Conservation (phyloP, 2,329 filamentous ascomycete genomes). For the Pseudogymnoascus sp. region DNA sequence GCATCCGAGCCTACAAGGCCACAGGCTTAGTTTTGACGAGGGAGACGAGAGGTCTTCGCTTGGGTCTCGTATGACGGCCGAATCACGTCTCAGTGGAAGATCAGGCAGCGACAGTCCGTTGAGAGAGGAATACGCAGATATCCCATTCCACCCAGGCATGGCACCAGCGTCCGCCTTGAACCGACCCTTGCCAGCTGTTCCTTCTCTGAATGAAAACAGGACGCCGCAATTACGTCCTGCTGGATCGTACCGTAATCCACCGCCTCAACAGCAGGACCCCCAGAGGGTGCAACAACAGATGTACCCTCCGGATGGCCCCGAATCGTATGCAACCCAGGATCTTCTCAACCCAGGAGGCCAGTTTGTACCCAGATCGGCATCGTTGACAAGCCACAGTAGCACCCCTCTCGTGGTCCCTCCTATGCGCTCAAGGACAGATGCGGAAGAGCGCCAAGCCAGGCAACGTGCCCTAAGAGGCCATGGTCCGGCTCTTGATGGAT, state of each 20-base stretch:
- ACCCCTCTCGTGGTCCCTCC: conserved; percentile 72
- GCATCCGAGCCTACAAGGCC: conserved; percentile 63
- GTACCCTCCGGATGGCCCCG: conserved; percentile 23
- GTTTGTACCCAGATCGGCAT: conserved; percentile 65
- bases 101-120: conserved; percentile 55
- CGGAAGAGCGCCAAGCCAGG: conserved; percentile 57
- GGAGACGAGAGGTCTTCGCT: conserved; percentile 68
- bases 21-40: conserved; percentile 84
- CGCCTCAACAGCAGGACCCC: conserved; percentile 38
- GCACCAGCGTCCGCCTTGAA: conserved; percentile 49
- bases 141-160: conserved; percentile 89
- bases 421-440: conserved; percentile 88
- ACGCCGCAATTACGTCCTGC: conserved; percentile 42
- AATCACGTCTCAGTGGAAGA: conserved; percentile 31
- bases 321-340: conserved; percentile 34
- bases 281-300: conserved; percentile 33
- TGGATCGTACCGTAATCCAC: conserved; percentile 51
- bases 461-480: conserved; percentile 39
- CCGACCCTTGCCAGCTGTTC: conserved; percentile 56
- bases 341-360: conserved; percentile 30
- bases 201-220: conserved; percentile 38
- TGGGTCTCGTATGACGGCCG: conserved; percentile 43
- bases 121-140: conserved; percentile 71
- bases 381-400: conserved; percentile 71
- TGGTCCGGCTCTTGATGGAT: conserved; percentile 46